These are phyloP conservation scores for Melaleuca quinquenervia DNA, from an alignment of 345 rosid genomes.

Conservation along the genomic window DNA sequence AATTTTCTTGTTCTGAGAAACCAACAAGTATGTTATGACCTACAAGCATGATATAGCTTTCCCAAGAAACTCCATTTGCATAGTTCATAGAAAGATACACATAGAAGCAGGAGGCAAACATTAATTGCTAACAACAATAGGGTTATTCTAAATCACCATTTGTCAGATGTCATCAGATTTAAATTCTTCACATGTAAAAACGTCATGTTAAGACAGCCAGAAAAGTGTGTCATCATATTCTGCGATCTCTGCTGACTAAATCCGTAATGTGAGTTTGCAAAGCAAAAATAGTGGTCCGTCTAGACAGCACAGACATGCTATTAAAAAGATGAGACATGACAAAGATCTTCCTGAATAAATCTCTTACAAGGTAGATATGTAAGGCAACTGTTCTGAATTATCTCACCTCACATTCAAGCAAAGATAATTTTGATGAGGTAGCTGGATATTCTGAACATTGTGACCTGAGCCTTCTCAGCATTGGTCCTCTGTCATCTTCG, in stretches of 20 bases:
- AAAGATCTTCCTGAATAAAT: not conserved
- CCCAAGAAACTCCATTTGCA: not conserved
- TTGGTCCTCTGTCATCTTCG: conserved; percentile 23
- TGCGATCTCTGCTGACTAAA: not conserved
- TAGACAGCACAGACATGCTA: not conserved
- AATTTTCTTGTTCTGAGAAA: conserved; percentile 37
- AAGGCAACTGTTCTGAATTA: conserved; percentile 29
- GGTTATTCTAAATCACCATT: not conserved
- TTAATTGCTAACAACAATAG: not conserved
- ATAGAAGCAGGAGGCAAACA: not conserved
- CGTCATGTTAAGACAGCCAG: not conserved
- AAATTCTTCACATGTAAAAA: not conserved
- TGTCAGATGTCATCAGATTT: not conserved
- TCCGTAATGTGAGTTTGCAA: not conserved
- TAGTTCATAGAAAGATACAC: not conserved
- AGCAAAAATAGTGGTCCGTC: not conserved
- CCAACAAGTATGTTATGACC: not conserved
- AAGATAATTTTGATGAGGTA: conserved; percentile 20
- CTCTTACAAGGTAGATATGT: not conserved
- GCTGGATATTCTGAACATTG: conserved; percentile 21
- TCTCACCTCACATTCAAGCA: conserved; percentile 38
- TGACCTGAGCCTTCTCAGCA: conserved; percentile 9
- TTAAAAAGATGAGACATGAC: not conserved
- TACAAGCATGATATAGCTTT: not conserved
- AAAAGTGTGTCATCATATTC: not conserved